A percentile compares a stretch with the other conserved stretches of the same genome.
phyloP scores from a whole-genome alignment of 2,329 filamentous ascomycete genomes.

The Penicillium brasilianum region DNA sequence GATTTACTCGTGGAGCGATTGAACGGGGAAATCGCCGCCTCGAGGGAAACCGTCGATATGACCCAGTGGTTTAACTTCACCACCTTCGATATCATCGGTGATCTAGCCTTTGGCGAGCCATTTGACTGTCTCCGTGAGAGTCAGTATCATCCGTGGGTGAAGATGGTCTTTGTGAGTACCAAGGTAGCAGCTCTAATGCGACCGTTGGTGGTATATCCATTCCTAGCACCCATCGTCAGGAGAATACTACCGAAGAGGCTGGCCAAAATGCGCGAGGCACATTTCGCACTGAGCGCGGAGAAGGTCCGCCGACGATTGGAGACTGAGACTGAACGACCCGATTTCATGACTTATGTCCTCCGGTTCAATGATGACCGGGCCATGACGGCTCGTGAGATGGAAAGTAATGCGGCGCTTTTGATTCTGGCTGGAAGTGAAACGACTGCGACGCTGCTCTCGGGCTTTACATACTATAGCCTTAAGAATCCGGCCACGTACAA shows the following conservation, averaged over 20 bases:
- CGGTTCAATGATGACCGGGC: constrained; percentile 36
- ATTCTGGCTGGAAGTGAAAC: constrained; percentile 55
- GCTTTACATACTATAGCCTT: constrained; percentile 44
- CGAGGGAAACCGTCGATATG: constrained; percentile 33
- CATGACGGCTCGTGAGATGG: constrained; percentile 43
- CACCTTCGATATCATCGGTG: constrained; percentile 50
- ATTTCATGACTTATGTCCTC: constrained; percentile 50
- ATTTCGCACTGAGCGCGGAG: constrained; percentile 22
- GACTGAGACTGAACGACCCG: constrained; percentile 33
- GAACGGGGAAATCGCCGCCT: constrained; percentile 8
- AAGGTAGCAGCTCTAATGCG: constrained; percentile 13
- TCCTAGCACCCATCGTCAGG: constrained; percentile 24
- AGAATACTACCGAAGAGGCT: constrained; percentile 14
- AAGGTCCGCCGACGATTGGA: constrained; percentile 36
- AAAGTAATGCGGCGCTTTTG: constrained; percentile 43
- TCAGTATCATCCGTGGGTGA: constrained; percentile 48
- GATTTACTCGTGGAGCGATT: constrained; percentile 35
- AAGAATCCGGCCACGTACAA: constrained; percentile 26
- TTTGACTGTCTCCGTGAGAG: constrained; percentile 46
- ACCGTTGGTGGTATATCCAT: constrained; percentile 17
- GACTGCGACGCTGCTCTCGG: constrained; percentile 49
- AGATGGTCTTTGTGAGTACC: constrained; percentile 36
- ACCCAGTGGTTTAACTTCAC: constrained; percentile 43
- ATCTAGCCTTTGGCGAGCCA: constrained; percentile 48
- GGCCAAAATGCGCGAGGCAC: constrained; percentile 20